Evolutionary conservation across 257 asterid genomes (phyloP), one percentile per base, ranked within the genome.

Genomic region (Rubia yunnanensis): DNA sequence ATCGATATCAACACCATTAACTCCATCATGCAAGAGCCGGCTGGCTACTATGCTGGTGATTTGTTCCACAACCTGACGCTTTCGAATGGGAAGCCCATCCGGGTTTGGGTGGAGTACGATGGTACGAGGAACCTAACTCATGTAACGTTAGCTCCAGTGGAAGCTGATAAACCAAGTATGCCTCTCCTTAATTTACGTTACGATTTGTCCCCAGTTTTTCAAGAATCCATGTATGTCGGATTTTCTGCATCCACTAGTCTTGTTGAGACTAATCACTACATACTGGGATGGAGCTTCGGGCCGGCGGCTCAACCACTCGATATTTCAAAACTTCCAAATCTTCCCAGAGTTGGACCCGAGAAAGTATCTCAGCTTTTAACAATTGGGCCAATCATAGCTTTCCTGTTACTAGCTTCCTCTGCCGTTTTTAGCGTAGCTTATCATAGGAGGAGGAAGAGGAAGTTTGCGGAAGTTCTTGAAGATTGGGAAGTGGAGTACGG

Each of bases 211-310:
- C 54, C 68, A 24, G 44, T 82, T 32, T 6, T 86, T 31, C 61
- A 82, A 20, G 65, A 69, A 53, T 54, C 48, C 14, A 84, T 85
- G 91, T 84, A 75, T 60, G 83, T 80, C 17, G 95, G 95, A 26
- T 84, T 86, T 74, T 86, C 95, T 0, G 64, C 85, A 1, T 74
- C 91, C 22, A 74, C 69, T 9, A 77, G 77, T 10, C 79, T 86
- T 0, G 58, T 80, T 2, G 23, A 76, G 20, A 64, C 85, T 3
- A 68, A 78, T n/a, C 85, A 84, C 71, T 84, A 82, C 65, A 77
- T 86, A 7, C 44, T 84, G 55, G 91, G 88, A 22, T 86, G 95
- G 95, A 86, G 91, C 53, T 84, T 86, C 73, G 65, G 55, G 60
- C 44, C 70, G 35, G 28, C 17, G 17, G 78, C 91, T 26, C 78